Evolutionary conservation across 2,329 filamentous ascomycete genomes (phyloP).

Genomic region (Aspergillus caelatus): DNA sequence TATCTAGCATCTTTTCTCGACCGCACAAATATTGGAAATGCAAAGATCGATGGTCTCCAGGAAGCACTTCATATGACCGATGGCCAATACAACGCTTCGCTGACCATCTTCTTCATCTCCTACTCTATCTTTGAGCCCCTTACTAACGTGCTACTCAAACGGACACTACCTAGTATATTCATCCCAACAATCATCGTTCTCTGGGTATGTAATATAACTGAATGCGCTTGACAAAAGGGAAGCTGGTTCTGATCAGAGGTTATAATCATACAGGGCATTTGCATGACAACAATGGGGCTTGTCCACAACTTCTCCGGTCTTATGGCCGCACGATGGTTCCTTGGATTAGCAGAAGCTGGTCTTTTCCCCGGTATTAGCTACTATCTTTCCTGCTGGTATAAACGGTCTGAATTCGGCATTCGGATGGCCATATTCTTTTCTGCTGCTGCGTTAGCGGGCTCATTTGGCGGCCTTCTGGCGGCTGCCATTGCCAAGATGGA

Average conservation of each 20-base stretch:
- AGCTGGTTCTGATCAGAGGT: background rate
- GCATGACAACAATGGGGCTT: constrained; percentile 51
- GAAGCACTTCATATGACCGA: constrained; percentile 65
- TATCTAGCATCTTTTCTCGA: constrained; percentile 49
- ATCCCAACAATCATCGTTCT: constrained; percentile 54
- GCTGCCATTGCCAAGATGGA: constrained; percentile 14
- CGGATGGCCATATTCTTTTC: constrained; percentile 22
- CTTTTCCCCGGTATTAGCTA: constrained; percentile 17
- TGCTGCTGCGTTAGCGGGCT: constrained; percentile 15
- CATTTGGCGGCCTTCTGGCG: constrained; percentile 17
- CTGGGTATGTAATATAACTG: constrained; percentile 26
- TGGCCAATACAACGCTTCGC: constrained; percentile 69
- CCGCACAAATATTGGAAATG: constrained; percentile 76
- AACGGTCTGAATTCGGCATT: constrained; percentile 15
- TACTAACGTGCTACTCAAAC: constrained; percentile 49
- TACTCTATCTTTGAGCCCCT: constrained; percentile 45
- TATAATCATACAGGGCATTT: constrained; percentile 29
- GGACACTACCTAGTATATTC: constrained; percentile 55
- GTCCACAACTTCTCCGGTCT: constrained; percentile 55
- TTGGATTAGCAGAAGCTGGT: constrained; percentile 51
- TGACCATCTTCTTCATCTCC: constrained; percentile 46
- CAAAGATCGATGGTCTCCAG: constrained; percentile 60
- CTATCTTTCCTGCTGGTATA: constrained; percentile 14
- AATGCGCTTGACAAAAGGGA: background rate
- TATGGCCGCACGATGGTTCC: constrained; percentile 51